These are phyloP conservation scores for Xylaria sp. DNA, from an alignment of 2,329 filamentous ascomycete species.

Conservation along the genomic window DNA sequence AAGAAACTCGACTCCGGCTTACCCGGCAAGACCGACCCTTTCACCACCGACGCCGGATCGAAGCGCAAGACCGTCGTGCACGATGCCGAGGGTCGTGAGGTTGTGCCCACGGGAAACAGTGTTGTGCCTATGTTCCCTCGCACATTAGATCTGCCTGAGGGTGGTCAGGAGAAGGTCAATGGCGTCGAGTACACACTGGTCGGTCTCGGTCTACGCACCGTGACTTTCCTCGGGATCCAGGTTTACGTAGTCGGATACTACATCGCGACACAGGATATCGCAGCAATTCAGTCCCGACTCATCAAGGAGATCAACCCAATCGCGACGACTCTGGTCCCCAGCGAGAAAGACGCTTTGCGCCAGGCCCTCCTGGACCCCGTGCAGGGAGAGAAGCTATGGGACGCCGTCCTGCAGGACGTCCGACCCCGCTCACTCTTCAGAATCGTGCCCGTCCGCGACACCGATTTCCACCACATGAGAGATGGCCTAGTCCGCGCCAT, in stretches of 20 bases:
- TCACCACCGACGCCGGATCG: constrained; percentile 45
- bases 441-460: constrained; percentile 86
- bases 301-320: constrained; percentile 69
- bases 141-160: constrained; percentile 52
- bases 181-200: constrained; percentile 75
- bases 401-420: constrained; percentile 58
- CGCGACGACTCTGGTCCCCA: constrained; percentile 76
- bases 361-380: constrained; percentile 62
- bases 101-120: constrained; percentile 75
- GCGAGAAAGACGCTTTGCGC: constrained; percentile 71
- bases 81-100: constrained; percentile 63
- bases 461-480: constrained; percentile 86
- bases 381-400: constrained; percentile 69
- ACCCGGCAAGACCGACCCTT: constrained; percentile 37
- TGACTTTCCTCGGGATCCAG: constrained; percentile 83
- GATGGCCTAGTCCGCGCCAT: constrained; percentile 89
- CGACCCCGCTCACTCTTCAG: constrained; percentile 73
- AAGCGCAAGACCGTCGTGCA: constrained; percentile 57
- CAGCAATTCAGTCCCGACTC: constrained; percentile 70
- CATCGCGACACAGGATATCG: constrained; percentile 76
- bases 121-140: constrained; percentile 76
- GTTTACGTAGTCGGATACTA: constrained; percentile 96
- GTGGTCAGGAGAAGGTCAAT: constrained; percentile 31
- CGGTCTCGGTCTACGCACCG: constrained; percentile 80
- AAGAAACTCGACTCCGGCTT: constrained; percentile 44